A percentile compares a stretch with the other conserved stretches of the same genome.
Conservation (phyloP, 73 alveolate genomes). For the Effrenium voratum region DNA sequence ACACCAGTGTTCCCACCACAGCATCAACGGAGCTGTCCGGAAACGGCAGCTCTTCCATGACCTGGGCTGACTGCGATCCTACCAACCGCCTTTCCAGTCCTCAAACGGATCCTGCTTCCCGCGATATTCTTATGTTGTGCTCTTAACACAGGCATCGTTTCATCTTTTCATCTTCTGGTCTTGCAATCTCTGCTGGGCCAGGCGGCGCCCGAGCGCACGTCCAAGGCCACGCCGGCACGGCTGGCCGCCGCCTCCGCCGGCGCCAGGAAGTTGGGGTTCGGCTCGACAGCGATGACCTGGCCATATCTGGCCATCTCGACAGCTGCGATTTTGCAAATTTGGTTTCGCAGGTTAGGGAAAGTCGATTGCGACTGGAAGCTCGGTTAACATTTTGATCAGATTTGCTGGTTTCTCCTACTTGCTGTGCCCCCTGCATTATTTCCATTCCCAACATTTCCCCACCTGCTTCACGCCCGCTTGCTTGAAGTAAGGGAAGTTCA, state of each 20-base stretch:
- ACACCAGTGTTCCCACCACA: conserved; percentile 33
- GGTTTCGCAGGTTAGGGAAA: no score
- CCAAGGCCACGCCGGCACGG: neutral
- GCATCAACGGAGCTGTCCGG: conserved; percentile 34
- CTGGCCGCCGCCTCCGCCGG: conserved; percentile 9
- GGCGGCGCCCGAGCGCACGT: conserved; percentile 20
- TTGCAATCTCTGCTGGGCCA: neutral
- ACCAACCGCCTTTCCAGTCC: neutral
- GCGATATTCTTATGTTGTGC: neutral
- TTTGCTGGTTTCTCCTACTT: neutral
- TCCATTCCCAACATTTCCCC: neutral
- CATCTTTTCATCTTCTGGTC: neutral
- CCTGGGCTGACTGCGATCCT: neutral
- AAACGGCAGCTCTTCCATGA: conserved; percentile 54
- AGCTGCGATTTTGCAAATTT: no score
- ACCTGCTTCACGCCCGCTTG: conserved; percentile 43
- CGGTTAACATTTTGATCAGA: neutral
- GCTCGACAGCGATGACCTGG: conserved; percentile 53
- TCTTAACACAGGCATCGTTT: neutral
- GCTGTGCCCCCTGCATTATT: neutral
- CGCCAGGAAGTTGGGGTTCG: conserved; percentile 32
- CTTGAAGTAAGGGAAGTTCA: conserved; percentile 71
- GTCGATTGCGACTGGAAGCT: neutral
- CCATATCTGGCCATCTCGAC: neutral
- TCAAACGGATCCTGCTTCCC: neutral